These are phyloP conservation scores for Arachis hypogaea DNA, from an alignment of 306 rosid genomes.

Conservation along the genomic window DNA sequence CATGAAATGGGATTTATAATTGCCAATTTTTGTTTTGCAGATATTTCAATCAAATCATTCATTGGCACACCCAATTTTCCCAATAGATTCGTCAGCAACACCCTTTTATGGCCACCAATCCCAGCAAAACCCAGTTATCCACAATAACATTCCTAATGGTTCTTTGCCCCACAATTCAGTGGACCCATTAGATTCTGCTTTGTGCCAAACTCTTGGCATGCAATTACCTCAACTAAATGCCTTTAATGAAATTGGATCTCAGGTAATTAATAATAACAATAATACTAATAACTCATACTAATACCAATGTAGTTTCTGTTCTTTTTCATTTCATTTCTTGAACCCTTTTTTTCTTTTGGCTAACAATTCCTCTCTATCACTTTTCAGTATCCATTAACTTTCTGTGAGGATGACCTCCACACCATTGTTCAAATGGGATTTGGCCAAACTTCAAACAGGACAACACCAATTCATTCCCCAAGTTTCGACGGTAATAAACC, in stretches of 20 bases:
- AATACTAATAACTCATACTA: too few species aligned
- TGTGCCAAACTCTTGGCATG: conserved; percentile 62
- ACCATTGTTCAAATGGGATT: conserved; percentile 90
- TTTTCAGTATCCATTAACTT: conserved; percentile 61
- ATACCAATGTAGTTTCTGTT: not conserved
- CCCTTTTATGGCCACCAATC: conserved; percentile 65
- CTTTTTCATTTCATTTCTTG: not conserved
- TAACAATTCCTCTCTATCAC: not conserved
- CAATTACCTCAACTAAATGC: conserved; percentile 63
- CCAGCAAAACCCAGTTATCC: conserved; percentile 58
- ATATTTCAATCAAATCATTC: conserved; percentile 66
- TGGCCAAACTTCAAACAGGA: conserved; percentile 61
- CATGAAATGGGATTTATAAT: conserved; percentile 28
- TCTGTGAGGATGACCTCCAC: conserved; percentile 82
- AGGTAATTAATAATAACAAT: conserved; percentile 55
- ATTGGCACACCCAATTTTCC: conserved; percentile 64
- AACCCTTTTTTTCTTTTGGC: too few species aligned
- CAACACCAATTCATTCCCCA: conserved; percentile 54
- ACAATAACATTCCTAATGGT: conserved; percentile 57
- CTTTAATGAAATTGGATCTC: conserved; percentile 49
- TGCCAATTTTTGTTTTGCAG: conserved; percentile 50
- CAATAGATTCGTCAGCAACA: conserved; percentile 73
- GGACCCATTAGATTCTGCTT: conserved; percentile 66
- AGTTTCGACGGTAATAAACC: conserved; percentile 64
- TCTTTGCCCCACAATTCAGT: conserved; percentile 49